phyloP scores from a whole-genome alignment of 2,329 filamentous ascomycete genomes.

The Scolecobasidium constrictum region DNA sequence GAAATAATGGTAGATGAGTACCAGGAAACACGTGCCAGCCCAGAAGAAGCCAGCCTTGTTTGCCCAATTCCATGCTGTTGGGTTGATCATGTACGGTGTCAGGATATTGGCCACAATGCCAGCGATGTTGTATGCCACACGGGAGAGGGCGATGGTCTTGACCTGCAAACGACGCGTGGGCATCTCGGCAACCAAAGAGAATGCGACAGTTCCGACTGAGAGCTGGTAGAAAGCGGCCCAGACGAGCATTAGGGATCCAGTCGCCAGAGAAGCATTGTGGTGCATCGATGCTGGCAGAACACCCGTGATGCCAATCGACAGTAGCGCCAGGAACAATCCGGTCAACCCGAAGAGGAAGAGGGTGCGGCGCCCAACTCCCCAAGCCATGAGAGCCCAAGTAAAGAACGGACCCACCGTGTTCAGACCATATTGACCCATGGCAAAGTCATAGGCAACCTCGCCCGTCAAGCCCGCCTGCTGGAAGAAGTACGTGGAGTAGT shows the following conservation, averaged over 20 bases:
- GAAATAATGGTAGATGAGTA: constrained; percentile 74
- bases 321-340: constrained; percentile 51
- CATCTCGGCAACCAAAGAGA: constrained; percentile 77
- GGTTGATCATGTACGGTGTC: constrained; percentile 90
- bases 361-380: constrained; percentile 62
- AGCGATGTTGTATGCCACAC: constrained; percentile 67
- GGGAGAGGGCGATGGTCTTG: constrained; percentile 81
- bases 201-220: constrained; percentile 80
- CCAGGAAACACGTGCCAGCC: constrained; percentile 69
- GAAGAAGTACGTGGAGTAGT: constrained; percentile 39
- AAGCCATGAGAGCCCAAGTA: constrained; percentile 69
- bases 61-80: constrained; percentile 74
- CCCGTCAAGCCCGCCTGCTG: constrained; percentile 34
- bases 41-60: constrained; percentile 86
- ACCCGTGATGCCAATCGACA: constrained; percentile 76
- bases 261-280: constrained; percentile 34
- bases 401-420: constrained; percentile 73
- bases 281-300: constrained; percentile 38
- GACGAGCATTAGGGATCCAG: constrained; percentile 34
- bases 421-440: constrained; percentile 49
- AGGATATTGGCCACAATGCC: constrained; percentile 72
- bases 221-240: constrained; percentile 80
- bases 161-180: constrained; percentile 75
- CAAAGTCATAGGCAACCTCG: constrained; percentile 33
- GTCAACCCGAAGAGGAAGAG: constrained; percentile 65